phyloP scores from a whole-genome alignment of 2,329 filamentous ascomycete species.

The Diplodia corticola region DNA sequence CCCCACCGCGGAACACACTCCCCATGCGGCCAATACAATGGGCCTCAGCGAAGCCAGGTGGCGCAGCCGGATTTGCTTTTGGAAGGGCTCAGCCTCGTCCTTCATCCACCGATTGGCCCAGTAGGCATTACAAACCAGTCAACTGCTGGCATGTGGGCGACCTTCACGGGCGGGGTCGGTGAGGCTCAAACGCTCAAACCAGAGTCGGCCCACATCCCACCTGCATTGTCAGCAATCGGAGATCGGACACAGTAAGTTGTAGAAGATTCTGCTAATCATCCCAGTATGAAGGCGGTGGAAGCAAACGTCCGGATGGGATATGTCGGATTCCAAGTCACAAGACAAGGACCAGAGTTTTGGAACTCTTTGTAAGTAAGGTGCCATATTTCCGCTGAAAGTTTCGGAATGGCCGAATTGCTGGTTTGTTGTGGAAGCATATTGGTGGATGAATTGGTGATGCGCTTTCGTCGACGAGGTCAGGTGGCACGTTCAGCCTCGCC shows the following conservation, averaged over 20 bases:
- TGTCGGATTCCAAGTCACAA: too few species aligned
- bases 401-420: not conserved
- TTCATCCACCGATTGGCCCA: not conserved
- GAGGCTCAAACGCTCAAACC: not conserved
- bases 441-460: not conserved
- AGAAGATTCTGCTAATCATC: too few species aligned
- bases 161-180: not conserved
- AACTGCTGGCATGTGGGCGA: not conserved
- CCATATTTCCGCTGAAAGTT: too few species aligned
- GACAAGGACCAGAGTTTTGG: too few species aligned
- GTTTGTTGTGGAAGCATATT: not conserved
- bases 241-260: too few species aligned
- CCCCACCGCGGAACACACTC: not conserved
- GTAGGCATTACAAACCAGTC: not conserved
- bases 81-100: not conserved
- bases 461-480: too few species aligned
- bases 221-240: not conserved
- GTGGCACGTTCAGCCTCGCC: not conserved
- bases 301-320: too few species aligned
- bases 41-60: not conserved
- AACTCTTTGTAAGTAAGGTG: too few species aligned
- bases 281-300: too few species aligned
- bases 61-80: not conserved
- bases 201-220: not conserved
- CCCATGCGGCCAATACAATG: not conserved